A percentile compares a stretch with the other conserved stretches of the same genome.
Evolutionary conservation across 768 basidiomycete species (phyloP).

Genomic region (Lentinula lateritia): DNA sequence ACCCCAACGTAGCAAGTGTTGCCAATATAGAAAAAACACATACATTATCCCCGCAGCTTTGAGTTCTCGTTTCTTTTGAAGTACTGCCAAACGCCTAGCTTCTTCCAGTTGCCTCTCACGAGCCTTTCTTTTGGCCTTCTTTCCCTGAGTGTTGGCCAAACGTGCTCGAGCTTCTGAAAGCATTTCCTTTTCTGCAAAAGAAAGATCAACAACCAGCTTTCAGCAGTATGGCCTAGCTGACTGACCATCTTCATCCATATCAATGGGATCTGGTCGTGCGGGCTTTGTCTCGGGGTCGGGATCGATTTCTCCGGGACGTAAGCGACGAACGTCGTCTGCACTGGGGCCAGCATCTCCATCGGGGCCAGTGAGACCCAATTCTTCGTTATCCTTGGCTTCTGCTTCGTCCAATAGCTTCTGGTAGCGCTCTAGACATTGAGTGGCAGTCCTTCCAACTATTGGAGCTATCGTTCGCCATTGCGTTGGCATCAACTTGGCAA

Average conservation of each 20-base stretch:
- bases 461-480: slow-evolving; percentile 99
- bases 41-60: slow-evolving; percentile 98
- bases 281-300: slow-evolving; percentile 99
- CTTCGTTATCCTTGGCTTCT: slow-evolving; percentile 93
- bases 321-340: slow-evolving; percentile 85
- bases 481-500: slow-evolving; percentile 98
- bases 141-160: slow-evolving; percentile 97
- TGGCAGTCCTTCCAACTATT: slow-evolving; percentile 95
- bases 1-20: not conserved
- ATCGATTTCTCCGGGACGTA: slow-evolving; percentile 96
- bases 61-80: slow-evolving; percentile 96
- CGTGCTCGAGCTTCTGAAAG: slow-evolving; percentile 96
- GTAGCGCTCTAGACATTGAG: slow-evolving; percentile 96
- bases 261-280: slow-evolving; percentile 96
- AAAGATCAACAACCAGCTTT: slow-evolving; percentile 4
- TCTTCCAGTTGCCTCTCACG: slow-evolving; percentile 97
- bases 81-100: slow-evolving; percentile 85
- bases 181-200: slow-evolving; percentile 90
- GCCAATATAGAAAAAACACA: slow-evolving; percentile 20
- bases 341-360: slow-evolving; percentile 76
- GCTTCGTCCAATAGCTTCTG: slow-evolving; percentile 97
- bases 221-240: not conserved
- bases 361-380: slow-evolving; percentile 85
- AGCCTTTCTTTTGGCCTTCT: slow-evolving; percentile 98
- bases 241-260: slow-evolving; percentile 98